Percentiles rank a stretch among this genome's conserved stretches.
Evolutionary conservation across 129 eudicot genomes (phyloP).

Genomic region (Lactuca sativa): DNA sequence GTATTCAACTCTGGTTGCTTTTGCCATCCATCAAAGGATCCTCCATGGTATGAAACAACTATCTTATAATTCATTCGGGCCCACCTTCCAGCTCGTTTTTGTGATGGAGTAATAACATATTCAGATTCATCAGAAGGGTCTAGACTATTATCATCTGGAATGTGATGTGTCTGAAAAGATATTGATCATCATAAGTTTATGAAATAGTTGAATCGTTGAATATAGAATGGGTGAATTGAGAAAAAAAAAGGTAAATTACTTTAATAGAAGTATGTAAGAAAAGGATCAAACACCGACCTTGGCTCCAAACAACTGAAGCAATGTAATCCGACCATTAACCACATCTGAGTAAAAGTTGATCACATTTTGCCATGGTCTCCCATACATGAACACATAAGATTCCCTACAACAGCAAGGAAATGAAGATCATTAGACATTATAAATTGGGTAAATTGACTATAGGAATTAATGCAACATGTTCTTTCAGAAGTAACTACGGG

Average conservation of each 20-base stretch:
- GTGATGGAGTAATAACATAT: slow-evolving; percentile 27
- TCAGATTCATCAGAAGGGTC: slow-evolving; percentile 50
- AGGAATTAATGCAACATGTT: not conserved
- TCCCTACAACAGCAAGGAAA: slow-evolving; percentile 52
- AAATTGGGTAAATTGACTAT: slow-evolving; percentile 10
- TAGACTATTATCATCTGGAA: slow-evolving; percentile 39
- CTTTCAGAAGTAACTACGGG: not conserved
- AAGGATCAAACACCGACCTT: slow-evolving; percentile 45
- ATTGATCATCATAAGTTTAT: slow-evolving; percentile 15
- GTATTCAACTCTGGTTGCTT: slow-evolving; percentile 91
- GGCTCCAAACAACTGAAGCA: slow-evolving; percentile 50
- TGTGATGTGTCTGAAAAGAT: slow-evolving; percentile 35
- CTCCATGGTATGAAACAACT: slow-evolving; percentile 78
- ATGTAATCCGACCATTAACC: slow-evolving; percentile 53
- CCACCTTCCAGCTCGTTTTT: slow-evolving; percentile 73
- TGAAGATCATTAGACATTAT: not conserved
- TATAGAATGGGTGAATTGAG: not conserved
- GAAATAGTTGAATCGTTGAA: not conserved
- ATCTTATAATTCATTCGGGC: slow-evolving; percentile 79
- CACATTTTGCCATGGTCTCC: slow-evolving; percentile 76
- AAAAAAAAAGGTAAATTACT: too few species aligned
- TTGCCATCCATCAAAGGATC: slow-evolving; percentile 98
- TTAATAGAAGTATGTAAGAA: too few species aligned
- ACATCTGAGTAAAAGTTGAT: slow-evolving; percentile 62
- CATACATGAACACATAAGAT: slow-evolving; percentile 79